Conservation (phyloP, 257 asterid species). For the Henckelia pumila region DNA sequence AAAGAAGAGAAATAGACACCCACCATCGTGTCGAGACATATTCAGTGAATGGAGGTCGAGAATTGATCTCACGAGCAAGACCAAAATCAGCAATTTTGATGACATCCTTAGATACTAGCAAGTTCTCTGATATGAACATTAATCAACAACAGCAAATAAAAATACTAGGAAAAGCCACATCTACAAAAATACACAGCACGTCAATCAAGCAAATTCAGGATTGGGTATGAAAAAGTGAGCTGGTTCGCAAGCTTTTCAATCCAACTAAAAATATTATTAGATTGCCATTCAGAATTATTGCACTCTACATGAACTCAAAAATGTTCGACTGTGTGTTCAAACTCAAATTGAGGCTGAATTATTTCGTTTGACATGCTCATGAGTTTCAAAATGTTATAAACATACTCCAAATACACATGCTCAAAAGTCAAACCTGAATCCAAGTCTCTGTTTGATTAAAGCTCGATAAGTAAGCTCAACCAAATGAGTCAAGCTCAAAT, state of each 20-base stretch:
- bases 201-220: neutral
- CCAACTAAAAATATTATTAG: neutral
- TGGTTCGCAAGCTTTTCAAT: neutral
- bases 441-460: neutral
- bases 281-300: too few species aligned
- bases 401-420: neutral
- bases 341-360: neutral
- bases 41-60: constrained; percentile 89
- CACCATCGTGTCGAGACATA: constrained; percentile 98
- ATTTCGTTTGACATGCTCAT: neutral
- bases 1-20: constrained; percentile 28
- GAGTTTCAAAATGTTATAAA: neutral
- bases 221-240: neutral
- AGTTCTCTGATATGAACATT: constrained; percentile 57
- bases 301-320: neutral
- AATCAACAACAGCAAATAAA: neutral
- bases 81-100: constrained; percentile 96
- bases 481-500: neutral
- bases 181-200: neutral
- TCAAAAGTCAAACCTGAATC: neutral
- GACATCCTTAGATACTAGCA: constrained; percentile 77
- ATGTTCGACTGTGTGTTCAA: neutral
- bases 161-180: neutral
- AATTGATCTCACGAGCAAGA: constrained; percentile 90
- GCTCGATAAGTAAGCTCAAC: neutral